These are phyloP conservation scores for Phaeotremella fagi DNA, from an alignment of 768 basidiomycete species.

Conservation along the genomic window DNA sequence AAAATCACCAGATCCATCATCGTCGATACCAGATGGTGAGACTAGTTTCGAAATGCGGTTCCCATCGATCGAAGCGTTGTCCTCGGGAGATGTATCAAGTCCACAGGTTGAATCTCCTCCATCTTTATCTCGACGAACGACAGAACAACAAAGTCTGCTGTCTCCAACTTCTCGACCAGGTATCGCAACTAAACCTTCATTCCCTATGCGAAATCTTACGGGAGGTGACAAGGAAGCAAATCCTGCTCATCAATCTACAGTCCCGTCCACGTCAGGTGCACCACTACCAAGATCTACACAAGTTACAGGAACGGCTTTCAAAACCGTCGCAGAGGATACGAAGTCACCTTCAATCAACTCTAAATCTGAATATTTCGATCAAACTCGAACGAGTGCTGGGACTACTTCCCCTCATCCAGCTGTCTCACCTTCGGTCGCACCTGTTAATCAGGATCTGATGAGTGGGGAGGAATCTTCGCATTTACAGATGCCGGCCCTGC, in stretches of 20 bases:
- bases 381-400: background rate
- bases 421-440: background rate
- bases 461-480: conserved; percentile 5
- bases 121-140: background rate
- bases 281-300: conserved; percentile 43
- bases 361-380: conserved; percentile 23
- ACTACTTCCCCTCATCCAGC: background rate
- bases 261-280: conserved; percentile 2
- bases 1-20: conserved; percentile 17
- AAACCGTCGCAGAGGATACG: background rate
- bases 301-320: conserved; percentile 48
- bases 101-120: conserved; percentile 1
- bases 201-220: conserved; percentile 41
- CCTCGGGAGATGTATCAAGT: conserved; percentile 11
- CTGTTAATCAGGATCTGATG: conserved; percentile 9
- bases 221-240: conserved; percentile 24
- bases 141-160: conserved; percentile 14
- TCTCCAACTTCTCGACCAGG: conserved; percentile 8
- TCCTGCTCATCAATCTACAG: conserved; percentile 7
- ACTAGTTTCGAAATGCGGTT: conserved; percentile 62
- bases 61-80: conserved; percentile 77
- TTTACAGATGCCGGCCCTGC: conserved; percentile 2
- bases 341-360: conserved; percentile 5
- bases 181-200: conserved; percentile 13
- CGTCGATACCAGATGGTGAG: conserved; percentile 25